A percentile compares a stretch with the other conserved stretches of the same genome.
Evolutionary conservation across 1,139 yeast genomes (phyloP).

Genomic region (Saccharomyces pastorianus): DNA sequence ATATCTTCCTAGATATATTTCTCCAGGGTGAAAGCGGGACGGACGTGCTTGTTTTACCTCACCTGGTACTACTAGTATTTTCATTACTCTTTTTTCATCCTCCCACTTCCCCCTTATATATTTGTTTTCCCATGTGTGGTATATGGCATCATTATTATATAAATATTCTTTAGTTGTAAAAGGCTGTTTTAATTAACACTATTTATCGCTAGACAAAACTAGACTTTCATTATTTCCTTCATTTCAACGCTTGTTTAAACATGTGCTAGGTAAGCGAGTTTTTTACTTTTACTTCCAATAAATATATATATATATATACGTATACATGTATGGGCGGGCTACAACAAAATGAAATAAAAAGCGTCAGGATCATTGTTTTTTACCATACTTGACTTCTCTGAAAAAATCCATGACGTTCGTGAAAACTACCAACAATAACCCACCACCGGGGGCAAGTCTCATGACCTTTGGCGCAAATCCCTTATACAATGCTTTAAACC

Average conservation of each 20-base stretch:
- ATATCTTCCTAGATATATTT: background rate
- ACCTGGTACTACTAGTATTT: background rate
- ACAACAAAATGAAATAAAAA: background rate
- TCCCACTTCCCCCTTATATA: background rate
- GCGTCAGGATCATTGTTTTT: background rate
- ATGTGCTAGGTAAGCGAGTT: background rate
- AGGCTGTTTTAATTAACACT: background rate
- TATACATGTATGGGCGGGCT: background rate
- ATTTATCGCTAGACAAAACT: background rate
- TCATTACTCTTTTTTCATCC: background rate
- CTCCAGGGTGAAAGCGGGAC: background rate
- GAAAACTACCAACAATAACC: conserved; percentile 90
- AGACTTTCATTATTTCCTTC: background rate
- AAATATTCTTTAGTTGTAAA: background rate
- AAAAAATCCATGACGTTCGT: conserved; percentile 93
- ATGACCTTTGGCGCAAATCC: conserved; percentile 96
- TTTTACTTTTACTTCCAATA: too few species aligned
- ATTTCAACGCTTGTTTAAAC: background rate
- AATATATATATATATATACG: background rate
- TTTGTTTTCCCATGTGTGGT: background rate
- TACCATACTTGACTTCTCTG: conserved; percentile 36
- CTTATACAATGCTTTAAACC: conserved; percentile 77
- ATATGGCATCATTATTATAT: background rate
- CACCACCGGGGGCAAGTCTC: conserved; percentile 98
- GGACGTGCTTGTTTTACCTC: background rate